phyloP scores from a whole-genome alignment of 176 grass and related monocot genomes.

The Pontederia paniculata region DNA sequence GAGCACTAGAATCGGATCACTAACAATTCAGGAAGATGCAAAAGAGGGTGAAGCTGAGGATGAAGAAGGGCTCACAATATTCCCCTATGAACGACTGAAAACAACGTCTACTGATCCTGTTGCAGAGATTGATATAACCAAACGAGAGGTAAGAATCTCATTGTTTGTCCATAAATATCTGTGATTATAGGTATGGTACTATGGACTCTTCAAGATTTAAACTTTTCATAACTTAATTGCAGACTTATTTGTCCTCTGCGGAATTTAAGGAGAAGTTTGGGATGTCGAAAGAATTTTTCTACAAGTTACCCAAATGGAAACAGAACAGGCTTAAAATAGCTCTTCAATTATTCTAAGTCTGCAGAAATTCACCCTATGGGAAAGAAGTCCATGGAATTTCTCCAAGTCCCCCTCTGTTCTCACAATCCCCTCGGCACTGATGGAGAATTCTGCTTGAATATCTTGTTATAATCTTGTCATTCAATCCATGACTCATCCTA shows the following conservation, averaged over 20 bases:
- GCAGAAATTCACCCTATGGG: neutral
- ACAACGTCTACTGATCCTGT: slow-evolving; percentile 48
- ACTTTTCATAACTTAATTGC: slow-evolving; percentile 8
- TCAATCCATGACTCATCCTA: too few relatives aligned
- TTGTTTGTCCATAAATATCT: slow-evolving; percentile 1
- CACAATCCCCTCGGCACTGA: slow-evolving; percentile 1
- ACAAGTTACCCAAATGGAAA: slow-evolving; percentile 91
- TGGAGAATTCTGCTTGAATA: too few relatives aligned
- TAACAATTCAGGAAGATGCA: slow-evolving; percentile 58
- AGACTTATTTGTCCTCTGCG: slow-evolving; percentile 56
- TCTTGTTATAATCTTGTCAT: too few relatives aligned
- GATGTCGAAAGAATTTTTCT: slow-evolving; percentile 88
- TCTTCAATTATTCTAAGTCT: slow-evolving; percentile 71
- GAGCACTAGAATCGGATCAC: slow-evolving; percentile 33
- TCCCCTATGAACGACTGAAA: slow-evolving; percentile 73
- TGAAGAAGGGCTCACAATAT: slow-evolving; percentile 50
- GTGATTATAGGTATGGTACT: too few relatives aligned
- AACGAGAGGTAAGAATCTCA: slow-evolving; percentile 56
- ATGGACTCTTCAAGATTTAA: too few relatives aligned
- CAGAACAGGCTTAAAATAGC: slow-evolving; percentile 93
- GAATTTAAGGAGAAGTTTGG: slow-evolving; percentile 85
- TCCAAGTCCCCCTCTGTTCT: slow-evolving; percentile 7
- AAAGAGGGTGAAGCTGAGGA: slow-evolving; percentile 63
- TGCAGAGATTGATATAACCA: slow-evolving; percentile 65
- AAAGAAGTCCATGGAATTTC: slow-evolving; percentile 23